These are phyloP conservation scores for Calocera cornea DNA, from an alignment of 768 basidiomycete genomes.

Conservation along the genomic window DNA sequence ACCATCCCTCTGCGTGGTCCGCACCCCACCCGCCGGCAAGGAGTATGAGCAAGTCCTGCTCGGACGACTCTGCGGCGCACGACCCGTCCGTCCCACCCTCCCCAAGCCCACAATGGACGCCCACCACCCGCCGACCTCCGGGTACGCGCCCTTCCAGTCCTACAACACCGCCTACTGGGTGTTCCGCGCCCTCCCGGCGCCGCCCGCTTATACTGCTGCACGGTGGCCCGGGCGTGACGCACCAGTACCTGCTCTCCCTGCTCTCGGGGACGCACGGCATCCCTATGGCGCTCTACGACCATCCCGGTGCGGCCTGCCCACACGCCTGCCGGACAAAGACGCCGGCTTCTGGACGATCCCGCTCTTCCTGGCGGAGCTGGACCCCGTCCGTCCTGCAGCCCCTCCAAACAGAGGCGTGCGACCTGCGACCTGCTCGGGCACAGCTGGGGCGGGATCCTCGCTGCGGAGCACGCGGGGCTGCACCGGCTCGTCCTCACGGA, in stretches of 20 bases:
- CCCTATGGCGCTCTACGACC: slow-evolving; percentile 2
- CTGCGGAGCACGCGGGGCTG: slow-evolving; percentile 26
- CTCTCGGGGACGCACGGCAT: neutral
- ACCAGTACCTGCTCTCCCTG: neutral
- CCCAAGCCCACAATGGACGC: too few species aligned
- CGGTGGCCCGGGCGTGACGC: neutral
- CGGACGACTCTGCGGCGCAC: too few species aligned
- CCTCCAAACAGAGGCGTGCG: slow-evolving; percentile 8
- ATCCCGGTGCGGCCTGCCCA: neutral
- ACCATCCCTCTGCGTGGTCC: too few species aligned
- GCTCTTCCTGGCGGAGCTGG: neutral
- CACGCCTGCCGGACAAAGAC: neutral
- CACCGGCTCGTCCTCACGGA: slow-evolving; percentile 33
- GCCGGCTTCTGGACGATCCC: neutral
- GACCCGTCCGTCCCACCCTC: too few species aligned
- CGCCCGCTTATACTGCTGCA: neutral
- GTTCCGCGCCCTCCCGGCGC: slow-evolving; percentile 2
- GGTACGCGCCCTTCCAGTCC: too few species aligned
- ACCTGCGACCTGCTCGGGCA: slow-evolving; percentile 37
- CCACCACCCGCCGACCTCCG: too few species aligned
- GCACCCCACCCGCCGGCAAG: too few species aligned
- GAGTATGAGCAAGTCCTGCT: too few species aligned
- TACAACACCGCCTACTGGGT: slow-evolving; percentile 9
- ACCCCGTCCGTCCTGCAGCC: neutral
- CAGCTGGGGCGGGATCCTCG: slow-evolving; percentile 37